Base-by-base conservation (phyloP, 2,329 filamentous ascomycete species). In the Ceratocystis smalleyi region DNA sequence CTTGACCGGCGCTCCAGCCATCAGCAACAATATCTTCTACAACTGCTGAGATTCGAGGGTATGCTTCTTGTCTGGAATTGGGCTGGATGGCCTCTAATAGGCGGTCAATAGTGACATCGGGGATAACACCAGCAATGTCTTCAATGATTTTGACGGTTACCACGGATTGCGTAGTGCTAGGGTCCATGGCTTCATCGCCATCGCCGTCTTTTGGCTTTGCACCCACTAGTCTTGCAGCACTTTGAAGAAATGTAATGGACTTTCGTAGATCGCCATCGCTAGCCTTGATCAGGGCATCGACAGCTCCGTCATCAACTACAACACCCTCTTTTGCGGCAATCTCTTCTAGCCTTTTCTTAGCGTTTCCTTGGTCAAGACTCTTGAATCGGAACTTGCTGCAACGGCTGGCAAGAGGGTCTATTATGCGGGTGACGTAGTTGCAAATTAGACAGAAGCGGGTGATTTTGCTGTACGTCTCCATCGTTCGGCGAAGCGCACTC, bases 321-420 rank as follows among this genome's bases (percentile, higher is more conserved):
- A 99, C 86, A 0, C 84, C 83, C 74, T 99, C 94, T 55, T 85
- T 79, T 63, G 78, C 76, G 0, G 94, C 91, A 75, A 99, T 99
- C 63, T 91, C 83, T 70, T 87, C 83, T 12, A 99, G 76, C 64
- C 95, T 79, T 71, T 81, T 83, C 70, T 84, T 86, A 6, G 94
- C 90, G 71, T 95, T 95, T 6, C 83, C 83, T 70, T 91, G 87
- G 73, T 96, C 92, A 68, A 99, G 77, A 68, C 88, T 89, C 83
- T 99, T 99, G 82, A 99, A 99, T 40, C 94, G 82, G 73, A 99
- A 99, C 76, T 99, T 99, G 75, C 86, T 91, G 77, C 94, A 99
- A 70, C 94, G 83, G 73, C 85, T 91, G 1, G 94, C 94, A 24
- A 99, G 77, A 5, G 94, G 95, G 72, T 99, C 94, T 71, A 99